Base-by-base conservation (phyloP, 306 rosid species). In the Begonia peltatifolia region DNA sequence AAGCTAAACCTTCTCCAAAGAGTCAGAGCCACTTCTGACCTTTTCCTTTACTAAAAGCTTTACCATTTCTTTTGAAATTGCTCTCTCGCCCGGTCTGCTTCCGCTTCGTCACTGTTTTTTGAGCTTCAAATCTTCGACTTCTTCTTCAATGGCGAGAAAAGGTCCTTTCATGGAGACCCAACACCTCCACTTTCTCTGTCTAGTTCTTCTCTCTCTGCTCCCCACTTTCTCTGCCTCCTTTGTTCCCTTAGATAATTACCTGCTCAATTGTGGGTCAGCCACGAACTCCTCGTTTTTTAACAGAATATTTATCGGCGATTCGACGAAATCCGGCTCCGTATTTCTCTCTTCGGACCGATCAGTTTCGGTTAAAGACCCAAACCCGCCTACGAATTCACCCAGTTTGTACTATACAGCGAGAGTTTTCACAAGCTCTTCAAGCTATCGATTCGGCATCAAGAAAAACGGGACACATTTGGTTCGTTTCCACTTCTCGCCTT, bases 401-500 rank as follows among this genome's bases (percentile, higher is more conserved):
- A 0, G 66, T 49, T 50, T 86, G 67, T 92, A 86, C 69, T 67
- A 54, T 23, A 79, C 89, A 13, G 96, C 99, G 4, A 81, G 94
- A 76, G 84, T 87, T 65, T 92, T 92, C 83, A 69, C 65, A 13
- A 47, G 41, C 50, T 43, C 52, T 17, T 84, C 77, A 46, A 65
- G 64, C 57, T 92, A 86, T 78, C 68, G 30, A 47, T 92, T 83
- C 78, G 61, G 36, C 69, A 65, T 77, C 74, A 83, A 69, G 71
- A 68, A 62, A 74, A 78, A 72, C 36, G 99, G 94, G 63, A 73
- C 65, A 16, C 86, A 87, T 64, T 69, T 92, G 38, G 72, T 86
- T 60, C 96, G 99, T 74, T 77, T 87, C 58, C 99, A 92, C 20
- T 87, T 86, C 67, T 86, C 69, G 3, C 83, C 96, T n/a, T 86